Evolutionary conservation across 768 basidiomycete genomes (phyloP).

Genomic region (Russula ochroleuca): DNA sequence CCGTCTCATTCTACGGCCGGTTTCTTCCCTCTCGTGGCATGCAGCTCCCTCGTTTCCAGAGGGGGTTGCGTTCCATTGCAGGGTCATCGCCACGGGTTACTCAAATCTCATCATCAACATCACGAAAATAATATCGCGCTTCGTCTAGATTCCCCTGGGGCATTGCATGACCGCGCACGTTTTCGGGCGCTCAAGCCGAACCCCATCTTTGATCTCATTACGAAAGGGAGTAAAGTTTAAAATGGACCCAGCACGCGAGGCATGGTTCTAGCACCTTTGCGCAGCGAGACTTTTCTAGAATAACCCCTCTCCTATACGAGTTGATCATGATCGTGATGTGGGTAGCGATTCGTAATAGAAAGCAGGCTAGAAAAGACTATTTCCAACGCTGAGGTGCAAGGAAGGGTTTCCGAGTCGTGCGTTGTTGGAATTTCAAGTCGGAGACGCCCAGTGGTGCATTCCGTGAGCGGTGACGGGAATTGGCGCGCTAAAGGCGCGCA

Average conservation of each 20-base stretch:
- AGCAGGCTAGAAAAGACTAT: background rate
- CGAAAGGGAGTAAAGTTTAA: background rate
- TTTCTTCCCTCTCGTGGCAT: background rate
- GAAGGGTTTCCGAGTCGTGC: background rate
- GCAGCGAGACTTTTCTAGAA: background rate
- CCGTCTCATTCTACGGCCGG: background rate
- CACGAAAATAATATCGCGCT: background rate
- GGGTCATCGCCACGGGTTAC: constrained; percentile 5
- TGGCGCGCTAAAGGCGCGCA: background rate
- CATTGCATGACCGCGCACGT: background rate
- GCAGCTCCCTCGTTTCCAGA: background rate
- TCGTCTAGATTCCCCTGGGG: background rate
- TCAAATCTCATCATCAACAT: background rate
- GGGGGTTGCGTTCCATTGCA: constrained; percentile 2
- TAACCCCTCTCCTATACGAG: background rate
- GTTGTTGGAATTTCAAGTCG: background rate
- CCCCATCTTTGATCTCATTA: background rate
- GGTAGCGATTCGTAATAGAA: background rate
- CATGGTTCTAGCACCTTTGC: background rate
- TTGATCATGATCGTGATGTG: background rate
- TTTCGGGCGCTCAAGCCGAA: background rate
- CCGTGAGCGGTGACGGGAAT: background rate
- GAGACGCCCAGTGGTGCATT: background rate
- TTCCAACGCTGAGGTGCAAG: background rate
- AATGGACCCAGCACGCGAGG: background rate